Percentiles rank a stretch among this genome's conserved stretches.
Conservation (phyloP, 1,284 basidiomycete species). For the Fomitiporia mediterranea region DNA sequence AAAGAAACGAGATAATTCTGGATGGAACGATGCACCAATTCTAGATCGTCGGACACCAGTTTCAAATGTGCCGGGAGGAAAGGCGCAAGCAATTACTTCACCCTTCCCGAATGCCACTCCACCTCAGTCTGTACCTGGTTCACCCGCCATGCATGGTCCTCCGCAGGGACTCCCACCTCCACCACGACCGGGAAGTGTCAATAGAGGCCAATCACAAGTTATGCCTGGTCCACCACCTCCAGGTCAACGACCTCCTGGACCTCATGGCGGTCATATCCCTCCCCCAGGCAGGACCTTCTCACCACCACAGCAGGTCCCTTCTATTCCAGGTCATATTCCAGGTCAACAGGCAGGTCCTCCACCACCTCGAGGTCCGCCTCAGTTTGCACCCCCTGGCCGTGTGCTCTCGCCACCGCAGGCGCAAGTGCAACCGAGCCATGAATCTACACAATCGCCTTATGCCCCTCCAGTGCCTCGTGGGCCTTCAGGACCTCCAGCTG, state of each 20-base stretch:
- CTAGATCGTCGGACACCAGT: constrained; percentile 49
- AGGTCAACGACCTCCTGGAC: constrained; percentile 24
- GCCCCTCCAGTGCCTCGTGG: constrained; percentile 10
- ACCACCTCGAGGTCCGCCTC: constrained; percentile 27
- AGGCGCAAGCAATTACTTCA: constrained; percentile 73
- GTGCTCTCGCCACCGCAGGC: constrained; percentile 22
- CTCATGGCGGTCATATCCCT: constrained; percentile 18
- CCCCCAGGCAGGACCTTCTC: constrained; percentile 40
- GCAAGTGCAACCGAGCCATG: constrained; percentile 26
- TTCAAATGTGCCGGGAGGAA: constrained; percentile 42
- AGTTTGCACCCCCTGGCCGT: constrained; percentile 16
- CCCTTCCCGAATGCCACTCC: constrained; percentile 80
- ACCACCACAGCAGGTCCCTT: constrained; percentile 29
- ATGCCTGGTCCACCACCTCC: constrained; percentile 32
- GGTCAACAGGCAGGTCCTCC: constrained; percentile 28
- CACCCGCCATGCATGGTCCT: constrained; percentile 26
- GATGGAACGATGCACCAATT: constrained; percentile 90
- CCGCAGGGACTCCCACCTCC: constrained; percentile 30
- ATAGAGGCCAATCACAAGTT: constrained; percentile 7
- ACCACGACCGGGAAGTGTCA: constrained; percentile 28
- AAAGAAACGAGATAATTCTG: constrained; percentile 65
- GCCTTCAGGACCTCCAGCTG: constrained; percentile 3
- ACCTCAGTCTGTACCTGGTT: constrained; percentile 36
- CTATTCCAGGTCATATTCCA: too few relatives aligned
- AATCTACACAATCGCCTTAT: constrained; percentile 17